Conservation (phyloP, 2,329 filamentous ascomycete species). For the Chaetomiaceae sp. region DNA sequence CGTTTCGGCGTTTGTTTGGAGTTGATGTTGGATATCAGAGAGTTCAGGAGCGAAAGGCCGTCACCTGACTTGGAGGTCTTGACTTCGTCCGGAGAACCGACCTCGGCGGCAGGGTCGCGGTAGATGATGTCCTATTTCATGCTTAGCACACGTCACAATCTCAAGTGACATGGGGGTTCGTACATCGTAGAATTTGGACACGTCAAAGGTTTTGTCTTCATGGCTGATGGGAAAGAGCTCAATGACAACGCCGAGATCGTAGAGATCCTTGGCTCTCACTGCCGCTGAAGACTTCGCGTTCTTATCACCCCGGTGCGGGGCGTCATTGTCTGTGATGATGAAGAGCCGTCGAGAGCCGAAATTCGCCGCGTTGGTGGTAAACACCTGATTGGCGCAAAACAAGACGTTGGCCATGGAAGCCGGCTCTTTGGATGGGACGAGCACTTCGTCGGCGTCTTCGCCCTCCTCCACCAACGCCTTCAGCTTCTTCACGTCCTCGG, state of each 20-base stretch:
- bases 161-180: slow-evolving; percentile 18
- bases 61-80: slow-evolving; percentile 63
- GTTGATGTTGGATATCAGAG: slow-evolving; percentile 79
- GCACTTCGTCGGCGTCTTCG: slow-evolving; percentile 60
- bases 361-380: slow-evolving; percentile 89
- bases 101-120: slow-evolving; percentile 65
- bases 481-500: slow-evolving; percentile 76
- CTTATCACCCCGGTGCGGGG: slow-evolving; percentile 71
- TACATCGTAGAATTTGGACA: slow-evolving; percentile 87
- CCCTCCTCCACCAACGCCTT: slow-evolving; percentile 72
- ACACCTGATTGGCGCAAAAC: slow-evolving; percentile 93
- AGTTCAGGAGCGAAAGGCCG: slow-evolving; percentile 71
- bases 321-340: slow-evolving; percentile 89
- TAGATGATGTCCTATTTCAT: slow-evolving; percentile 76
- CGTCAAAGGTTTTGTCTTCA: slow-evolving; percentile 65
- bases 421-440: slow-evolving; percentile 62
- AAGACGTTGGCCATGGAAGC: slow-evolving; percentile 83
- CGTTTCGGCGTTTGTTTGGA: slow-evolving; percentile 83
- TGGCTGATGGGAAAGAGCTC: slow-evolving; percentile 87
- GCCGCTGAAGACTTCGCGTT: slow-evolving; percentile 67
- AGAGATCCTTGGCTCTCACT: slow-evolving; percentile 87
- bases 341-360: slow-evolving; percentile 92
- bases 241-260: slow-evolving; percentile 85
- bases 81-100: slow-evolving; percentile 51
- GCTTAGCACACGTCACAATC: neutral